Conservation (phyloP, 768 basidiomycete genomes). For the Solioccasus polychromus region DNA sequence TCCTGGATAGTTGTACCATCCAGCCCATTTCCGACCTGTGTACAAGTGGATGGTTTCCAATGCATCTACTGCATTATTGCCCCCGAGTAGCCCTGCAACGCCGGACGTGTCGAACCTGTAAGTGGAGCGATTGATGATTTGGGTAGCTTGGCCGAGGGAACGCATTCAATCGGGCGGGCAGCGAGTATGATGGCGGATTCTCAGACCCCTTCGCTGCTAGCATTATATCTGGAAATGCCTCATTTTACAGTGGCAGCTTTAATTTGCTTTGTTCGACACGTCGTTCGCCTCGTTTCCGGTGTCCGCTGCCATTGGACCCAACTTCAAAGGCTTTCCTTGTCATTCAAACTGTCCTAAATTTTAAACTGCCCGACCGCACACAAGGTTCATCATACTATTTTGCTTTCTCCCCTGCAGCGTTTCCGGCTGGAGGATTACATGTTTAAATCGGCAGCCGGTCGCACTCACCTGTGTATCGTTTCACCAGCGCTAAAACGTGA, state of each 20-base stretch:
- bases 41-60: conserved; percentile 32
- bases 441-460: too few species aligned
- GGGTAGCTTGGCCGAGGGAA: conserved; percentile 12
- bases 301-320: too few species aligned
- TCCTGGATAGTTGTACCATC: conserved; percentile 39
- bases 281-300: background rate
- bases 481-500: too few species aligned
- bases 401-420: too few species aligned
- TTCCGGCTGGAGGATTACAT: too few species aligned
- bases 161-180: too few species aligned
- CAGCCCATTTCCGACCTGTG: conserved; percentile 28
- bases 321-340: too few species aligned
- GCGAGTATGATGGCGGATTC: background rate
- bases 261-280: background rate
- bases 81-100: conserved; percentile 34
- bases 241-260: background rate
- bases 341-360: too few species aligned
- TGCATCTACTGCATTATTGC: conserved; percentile 31
- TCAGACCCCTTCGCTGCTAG: background rate
- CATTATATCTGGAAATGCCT: conserved; percentile 8
- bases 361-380: too few species aligned
- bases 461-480: too few species aligned
- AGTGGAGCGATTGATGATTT: conserved; percentile 6
- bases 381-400: too few species aligned
- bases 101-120: conserved; percentile 27